Evolutionary conservation across 331 rosid species (phyloP).

Genomic region (Spiraea crenata): DNA sequence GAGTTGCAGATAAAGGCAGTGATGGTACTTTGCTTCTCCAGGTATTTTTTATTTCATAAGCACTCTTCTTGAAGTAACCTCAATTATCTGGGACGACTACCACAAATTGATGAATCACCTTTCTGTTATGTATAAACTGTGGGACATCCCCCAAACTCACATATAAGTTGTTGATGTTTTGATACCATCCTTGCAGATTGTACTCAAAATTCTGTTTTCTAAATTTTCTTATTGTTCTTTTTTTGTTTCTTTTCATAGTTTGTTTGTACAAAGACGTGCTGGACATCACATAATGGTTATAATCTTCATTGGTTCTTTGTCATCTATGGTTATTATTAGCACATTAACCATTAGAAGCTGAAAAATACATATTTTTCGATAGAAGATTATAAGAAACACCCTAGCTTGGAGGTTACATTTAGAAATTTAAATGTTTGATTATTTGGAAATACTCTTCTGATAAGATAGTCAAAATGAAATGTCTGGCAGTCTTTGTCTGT

Average conservation of each 20-base stretch:
- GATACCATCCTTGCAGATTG: neutral
- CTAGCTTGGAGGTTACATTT: neutral
- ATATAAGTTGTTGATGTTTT: neutral
- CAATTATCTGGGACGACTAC: slow-evolving; percentile 19
- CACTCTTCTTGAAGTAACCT: neutral
- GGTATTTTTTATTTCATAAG: slow-evolving; percentile 45
- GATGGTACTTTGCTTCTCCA: slow-evolving; percentile 92
- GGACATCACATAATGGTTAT: neutral
- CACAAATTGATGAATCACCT: neutral
- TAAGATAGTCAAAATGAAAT: neutral
- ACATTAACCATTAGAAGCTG: neutral
- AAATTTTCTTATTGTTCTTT: neutral
- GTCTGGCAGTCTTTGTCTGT: neutral
- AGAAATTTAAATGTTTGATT: no score
- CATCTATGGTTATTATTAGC: neutral
- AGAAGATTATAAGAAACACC: no score
- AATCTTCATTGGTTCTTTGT: neutral
- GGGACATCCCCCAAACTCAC: neutral
- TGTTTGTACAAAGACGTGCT: neutral
- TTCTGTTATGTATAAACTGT: neutral
- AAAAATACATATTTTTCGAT: neutral
- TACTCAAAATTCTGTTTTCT: neutral
- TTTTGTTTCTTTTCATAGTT: neutral
- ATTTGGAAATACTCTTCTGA: no score
- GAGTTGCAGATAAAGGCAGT: slow-evolving; percentile 85